Percentiles rank a stretch among this genome's conserved stretches.
These are phyloP conservation scores for Phoma sp. DNA, from an alignment of 2,329 filamentous ascomycete species.

Conservation along the genomic window DNA sequence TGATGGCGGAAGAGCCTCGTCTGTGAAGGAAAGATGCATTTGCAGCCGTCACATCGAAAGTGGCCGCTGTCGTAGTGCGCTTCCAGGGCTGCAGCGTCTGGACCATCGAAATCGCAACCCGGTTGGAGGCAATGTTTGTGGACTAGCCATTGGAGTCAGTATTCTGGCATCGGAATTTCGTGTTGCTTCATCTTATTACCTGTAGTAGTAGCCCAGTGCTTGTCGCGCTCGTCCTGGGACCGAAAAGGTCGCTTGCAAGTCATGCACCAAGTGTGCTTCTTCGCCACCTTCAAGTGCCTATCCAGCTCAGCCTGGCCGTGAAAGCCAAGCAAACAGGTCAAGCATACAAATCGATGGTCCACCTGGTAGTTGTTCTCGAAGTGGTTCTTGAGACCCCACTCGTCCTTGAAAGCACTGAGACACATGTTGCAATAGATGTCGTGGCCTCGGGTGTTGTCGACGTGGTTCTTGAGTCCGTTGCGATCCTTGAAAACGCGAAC, in stretches of 20 bases:
- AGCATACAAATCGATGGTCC: constrained; percentile 36
- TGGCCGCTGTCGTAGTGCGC: constrained; percentile 37
- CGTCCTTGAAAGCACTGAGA: constrained; percentile 41
- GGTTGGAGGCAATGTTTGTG: constrained; percentile 43
- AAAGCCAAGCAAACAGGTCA: constrained; percentile 39
- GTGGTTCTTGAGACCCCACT: constrained; percentile 42
- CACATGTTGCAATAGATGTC: constrained; percentile 42
- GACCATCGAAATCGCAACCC: constrained; percentile 41
- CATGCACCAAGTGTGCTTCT: constrained; percentile 39
- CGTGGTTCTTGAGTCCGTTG: constrained; percentile 44
- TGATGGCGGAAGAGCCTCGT: constrained; percentile 37
- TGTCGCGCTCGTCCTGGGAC: constrained; percentile 40
- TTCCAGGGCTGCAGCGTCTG: constrained; percentile 21
- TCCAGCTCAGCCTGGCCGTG: constrained; percentile 26
- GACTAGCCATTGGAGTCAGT: constrained; percentile 10
- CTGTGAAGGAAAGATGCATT: constrained; percentile 32
- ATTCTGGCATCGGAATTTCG: background rate
- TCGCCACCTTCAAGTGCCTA: constrained; percentile 29
- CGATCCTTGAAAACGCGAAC: constrained; percentile 43
- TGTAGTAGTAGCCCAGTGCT: constrained; percentile 38
- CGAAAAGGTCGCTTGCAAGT: constrained; percentile 37
- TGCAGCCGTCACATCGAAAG: constrained; percentile 41
- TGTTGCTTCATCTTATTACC: constrained; percentile 19
- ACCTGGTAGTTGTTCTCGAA: constrained; percentile 42
- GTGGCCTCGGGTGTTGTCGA: constrained; percentile 39